Conservation (phyloP, 306 rosid genomes). For the Cucurbita maxima region DNA sequence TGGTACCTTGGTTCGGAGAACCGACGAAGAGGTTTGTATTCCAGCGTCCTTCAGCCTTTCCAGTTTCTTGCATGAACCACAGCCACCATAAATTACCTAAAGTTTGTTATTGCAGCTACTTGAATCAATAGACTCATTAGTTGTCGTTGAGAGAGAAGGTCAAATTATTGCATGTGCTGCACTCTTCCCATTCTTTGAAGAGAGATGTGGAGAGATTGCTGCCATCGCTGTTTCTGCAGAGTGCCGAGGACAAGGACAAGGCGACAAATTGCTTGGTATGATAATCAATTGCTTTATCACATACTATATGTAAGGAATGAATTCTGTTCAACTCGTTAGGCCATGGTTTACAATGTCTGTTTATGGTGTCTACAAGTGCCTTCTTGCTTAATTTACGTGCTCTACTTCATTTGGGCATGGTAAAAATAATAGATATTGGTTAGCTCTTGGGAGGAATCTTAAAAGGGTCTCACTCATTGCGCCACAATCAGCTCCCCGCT, state of each 20-base stretch:
- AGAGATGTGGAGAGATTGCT: slow-evolving; percentile 88
- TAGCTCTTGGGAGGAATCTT: background rate
- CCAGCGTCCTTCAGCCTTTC: background rate
- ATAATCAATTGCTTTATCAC: slow-evolving; percentile 1
- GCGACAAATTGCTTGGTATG: slow-evolving; percentile 93
- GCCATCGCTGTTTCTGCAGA: slow-evolving; percentile 89
- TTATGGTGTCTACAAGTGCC: background rate
- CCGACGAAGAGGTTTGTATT: slow-evolving; percentile 57
- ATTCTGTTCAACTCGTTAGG: background rate
- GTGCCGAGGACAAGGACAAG: slow-evolving; percentile 92
- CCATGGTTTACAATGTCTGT: background rate
- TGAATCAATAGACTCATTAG: slow-evolving; percentile 38
- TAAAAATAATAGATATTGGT: background rate
- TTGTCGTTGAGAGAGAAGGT: slow-evolving; percentile 91
- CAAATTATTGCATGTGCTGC: slow-evolving; percentile 91
- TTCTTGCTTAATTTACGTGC: background rate
- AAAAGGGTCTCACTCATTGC: background rate
- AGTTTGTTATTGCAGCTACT: slow-evolving; percentile 28
- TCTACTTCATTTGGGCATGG: background rate
- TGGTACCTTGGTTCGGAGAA: slow-evolving; percentile 68
- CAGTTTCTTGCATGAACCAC: background rate
- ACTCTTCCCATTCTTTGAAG: slow-evolving; percentile 63
- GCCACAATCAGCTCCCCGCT: background rate
- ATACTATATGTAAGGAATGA: background rate
- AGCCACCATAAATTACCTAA: background rate